Base-by-base conservation (phyloP, 2,329 filamentous ascomycete species). In the Xylariaceae sp. region DNA sequence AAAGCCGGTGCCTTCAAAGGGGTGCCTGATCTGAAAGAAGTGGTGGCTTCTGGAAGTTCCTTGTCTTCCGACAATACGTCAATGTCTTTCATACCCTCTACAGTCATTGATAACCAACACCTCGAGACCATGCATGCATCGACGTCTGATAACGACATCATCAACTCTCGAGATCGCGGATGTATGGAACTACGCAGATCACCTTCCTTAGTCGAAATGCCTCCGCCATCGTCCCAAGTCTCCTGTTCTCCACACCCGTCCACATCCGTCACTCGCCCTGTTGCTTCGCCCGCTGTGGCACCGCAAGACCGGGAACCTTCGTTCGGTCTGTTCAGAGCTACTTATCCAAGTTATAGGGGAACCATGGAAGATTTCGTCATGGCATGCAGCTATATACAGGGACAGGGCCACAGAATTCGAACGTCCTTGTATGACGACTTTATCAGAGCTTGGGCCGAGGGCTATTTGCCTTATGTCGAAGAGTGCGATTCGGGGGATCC, bases 341-440 rank as follows among this genome's bases (percentile, higher is more conserved):
- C 67, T 7, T 74, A 74, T 55, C 67, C 67, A 5, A 59, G 45
- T 23, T 74, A 74, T 37, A 62, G 55, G 10, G 71, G 71, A 39
- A 70, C 61, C 18, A 55, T 70, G 15, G 54, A 53, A 6, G 67
- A 71, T 39, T 74, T 74, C 39, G 61, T 74, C 13, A 68, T 52
- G 2, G 68, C 71, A 5, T 72, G 72, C 50, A 64, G 69, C 49
- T 71, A 68, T 49, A 67, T 73, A n/a, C 61, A 70, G 52, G 56
- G 59, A 9, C 62, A 71, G 41, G 55, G 67, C 41, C 65, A 61
- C 39, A 65, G 64, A 47, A 65, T 68, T 59, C 71, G 64, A 50
- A 68, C 67, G 49, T 71, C 59, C 53, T 59, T 73, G 8, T 73
- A 73, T 53, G 73, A 74, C 30, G 73, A 74, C 48, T 74, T 73